A percentile compares a stretch with the other conserved stretches of the same genome.
Conservation (phyloP, 2,329 filamentous ascomycete species). For the Ustulina deusta region DNA sequence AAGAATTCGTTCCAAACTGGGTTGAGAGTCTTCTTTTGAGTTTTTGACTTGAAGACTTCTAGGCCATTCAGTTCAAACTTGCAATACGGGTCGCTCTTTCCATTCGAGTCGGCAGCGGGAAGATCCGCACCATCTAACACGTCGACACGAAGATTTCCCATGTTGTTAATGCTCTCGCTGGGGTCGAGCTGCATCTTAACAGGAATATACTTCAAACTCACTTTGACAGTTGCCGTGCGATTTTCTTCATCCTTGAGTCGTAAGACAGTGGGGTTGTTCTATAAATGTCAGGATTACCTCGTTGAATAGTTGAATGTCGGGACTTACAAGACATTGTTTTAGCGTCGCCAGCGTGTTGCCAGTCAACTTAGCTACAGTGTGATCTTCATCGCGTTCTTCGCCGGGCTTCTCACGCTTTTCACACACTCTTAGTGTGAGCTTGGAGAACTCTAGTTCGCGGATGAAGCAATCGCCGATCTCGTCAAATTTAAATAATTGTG, state of each 20-base stretch:
- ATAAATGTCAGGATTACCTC: slow-evolving; percentile 38
- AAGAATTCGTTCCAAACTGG: slow-evolving; percentile 98
- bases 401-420: slow-evolving; percentile 82
- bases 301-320: neutral
- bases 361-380: slow-evolving; percentile 82
- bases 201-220: slow-evolving; percentile 94
- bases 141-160: slow-evolving; percentile 94
- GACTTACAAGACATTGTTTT: slow-evolving; percentile 83
- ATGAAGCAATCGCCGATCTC: slow-evolving; percentile 97
- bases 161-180: slow-evolving; percentile 98
- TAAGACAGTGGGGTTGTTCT: slow-evolving; percentile 91
- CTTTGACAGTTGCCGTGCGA: slow-evolving; percentile 80
- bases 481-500: slow-evolving; percentile 78
- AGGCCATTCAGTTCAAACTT: slow-evolving; percentile 92
- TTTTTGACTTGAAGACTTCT: slow-evolving; percentile 94
- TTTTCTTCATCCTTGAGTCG: slow-evolving; percentile 84
- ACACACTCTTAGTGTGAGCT: slow-evolving; percentile 86
- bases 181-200: slow-evolving; percentile 94
- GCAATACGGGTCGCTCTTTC: slow-evolving; percentile 96
- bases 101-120: slow-evolving; percentile 94
- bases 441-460: slow-evolving; percentile 96
- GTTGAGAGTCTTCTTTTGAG: slow-evolving; percentile 95
- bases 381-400: slow-evolving; percentile 74
- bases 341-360: slow-evolving; percentile 89
- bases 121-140: slow-evolving; percentile 87